These are phyloP conservation scores for Scedosporium apiospermum DNA, from an alignment of 2,329 filamentous ascomycete species.

Conservation along the genomic window DNA sequence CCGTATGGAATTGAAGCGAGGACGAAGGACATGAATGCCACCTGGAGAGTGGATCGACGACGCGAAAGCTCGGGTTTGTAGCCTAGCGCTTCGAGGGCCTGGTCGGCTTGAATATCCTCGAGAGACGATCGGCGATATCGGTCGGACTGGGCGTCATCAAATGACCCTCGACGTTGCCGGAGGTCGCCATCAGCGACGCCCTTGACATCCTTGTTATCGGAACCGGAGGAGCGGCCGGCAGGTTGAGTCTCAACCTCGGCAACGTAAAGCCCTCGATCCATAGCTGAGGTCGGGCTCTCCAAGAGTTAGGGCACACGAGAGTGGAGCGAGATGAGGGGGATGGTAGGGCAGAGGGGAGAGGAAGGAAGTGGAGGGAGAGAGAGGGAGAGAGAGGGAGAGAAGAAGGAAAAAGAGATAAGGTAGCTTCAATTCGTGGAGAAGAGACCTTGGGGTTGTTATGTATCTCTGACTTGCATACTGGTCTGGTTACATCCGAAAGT, in stretches of 20 bases:
- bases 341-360: not conserved
- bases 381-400: not conserved
- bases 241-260: not conserved
- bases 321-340: not conserved
- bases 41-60: conserved; percentile 57
- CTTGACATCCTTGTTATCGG: not conserved
- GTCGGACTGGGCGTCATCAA: conserved; percentile 40
- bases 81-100: conserved; percentile 53
- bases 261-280: not conserved
- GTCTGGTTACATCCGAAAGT: not conserved
- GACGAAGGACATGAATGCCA: conserved; percentile 69
- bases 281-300: not conserved
- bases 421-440: not conserved
- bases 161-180: not conserved
- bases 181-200: not conserved
- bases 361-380: not conserved
- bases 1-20: conserved; percentile 68
- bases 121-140: conserved; percentile 10
- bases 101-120: conserved; percentile 41
- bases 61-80: conserved; percentile 57
- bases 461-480: not conserved
- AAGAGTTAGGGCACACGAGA: not conserved
- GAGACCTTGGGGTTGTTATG: not conserved
- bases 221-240: not conserved
- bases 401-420: not conserved